Base-by-base conservation (phyloP, 257 asterid species). In the Dorcoceras hygrometricum region DNA sequence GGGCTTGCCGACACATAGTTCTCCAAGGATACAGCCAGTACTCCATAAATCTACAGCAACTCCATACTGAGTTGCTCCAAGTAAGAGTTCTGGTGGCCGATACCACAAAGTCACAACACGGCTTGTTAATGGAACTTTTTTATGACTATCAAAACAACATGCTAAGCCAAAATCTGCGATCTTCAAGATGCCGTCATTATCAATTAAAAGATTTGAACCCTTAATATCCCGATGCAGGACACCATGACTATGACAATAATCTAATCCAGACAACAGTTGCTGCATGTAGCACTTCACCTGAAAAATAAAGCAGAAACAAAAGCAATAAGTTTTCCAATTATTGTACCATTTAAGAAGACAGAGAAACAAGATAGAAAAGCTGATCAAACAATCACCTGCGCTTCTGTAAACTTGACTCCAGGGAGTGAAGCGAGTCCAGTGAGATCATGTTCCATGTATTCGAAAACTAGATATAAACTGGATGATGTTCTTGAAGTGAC, bases 61-160 rank as follows among this genome's bases (percentile, higher is more conserved):
- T 66, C 96, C 96, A 27, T 91, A 91, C 24, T 86, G 87, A 67
- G 76, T 81, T 26, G 96, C 90, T 48, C 98, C 98, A 6, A 89
- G 90, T 73, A 91, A 73, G 60, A 91, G 98, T 71, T 91, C 98
- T n/a, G 96, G 96, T 24, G 98, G 96, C 58, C 98, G 90, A 81
- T 91, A 91, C 98, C 98, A 91, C 59, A 91, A 76, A 57, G 98
- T 91, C 71, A 91, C 98, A 43, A 91, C 98, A 23, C 96, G 98
- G 82, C 95, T 91, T 25, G 98, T 91, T 46, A 89, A 76, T 34
- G 91, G 90, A 69, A 77, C 72, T 46, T 68, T 86, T 57, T 82
- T 80, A 63, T 75, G 69, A 57, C 62, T 74, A 76, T 86, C 88
- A 54, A 76, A 87, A 70, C 77, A 89, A 74, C 86, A 89, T 29